Base-by-base conservation (phyloP, 1,139 yeast species). In the Hyphopichia wangnamkhiaoensis region DNA sequence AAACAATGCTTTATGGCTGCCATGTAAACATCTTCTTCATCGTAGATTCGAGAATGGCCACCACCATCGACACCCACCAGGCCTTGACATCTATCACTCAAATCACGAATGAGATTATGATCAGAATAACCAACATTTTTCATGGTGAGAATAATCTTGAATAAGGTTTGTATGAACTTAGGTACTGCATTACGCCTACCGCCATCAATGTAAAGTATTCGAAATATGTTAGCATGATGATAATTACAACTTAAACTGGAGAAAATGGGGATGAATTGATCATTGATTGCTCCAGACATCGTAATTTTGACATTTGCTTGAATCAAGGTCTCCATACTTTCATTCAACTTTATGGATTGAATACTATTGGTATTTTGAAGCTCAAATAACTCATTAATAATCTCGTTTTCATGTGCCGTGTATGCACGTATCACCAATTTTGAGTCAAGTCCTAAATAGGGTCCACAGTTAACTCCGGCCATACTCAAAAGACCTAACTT, bases 151-250 rank as follows among this genome's bases (percentile, higher is more conserved):
- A 65, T 54, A 4, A 69, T 55, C 27, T 62, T 61, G 34, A 73
- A 47, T n/a, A 75, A 52, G 2, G 48, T 44, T 5, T 54, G 46
- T 5, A 75, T 45, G 36, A 72, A 62, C 8, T 46, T 43, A 0
- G 72, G 69, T 1, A 63, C 18, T 17, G 15, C 4, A 10, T n/a
- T n/a, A n/a, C n/a, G n/a, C n/a, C n/a, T 56, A 3, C 61, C 61
- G 20, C 50, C 46, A 14, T 62, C 63, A 30, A 70, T 55, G 47
- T 52, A 61, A 3, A 74, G 37, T 24, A 69, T 59, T 39, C 84
- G 59, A 48, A 57, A 76, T 14, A 80, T 74, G 47, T 80, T 79
- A 1, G 85, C 80, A 52, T 81, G 87, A 9, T 56, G 47, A 26
- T 66, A 56, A 25, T 72, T 68, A 16, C 63, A 44, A n/a, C 66